Evolutionary conservation across 495 filamentous ascomycete species (phyloP).

Genomic region (Entonaema liquescens): DNA sequence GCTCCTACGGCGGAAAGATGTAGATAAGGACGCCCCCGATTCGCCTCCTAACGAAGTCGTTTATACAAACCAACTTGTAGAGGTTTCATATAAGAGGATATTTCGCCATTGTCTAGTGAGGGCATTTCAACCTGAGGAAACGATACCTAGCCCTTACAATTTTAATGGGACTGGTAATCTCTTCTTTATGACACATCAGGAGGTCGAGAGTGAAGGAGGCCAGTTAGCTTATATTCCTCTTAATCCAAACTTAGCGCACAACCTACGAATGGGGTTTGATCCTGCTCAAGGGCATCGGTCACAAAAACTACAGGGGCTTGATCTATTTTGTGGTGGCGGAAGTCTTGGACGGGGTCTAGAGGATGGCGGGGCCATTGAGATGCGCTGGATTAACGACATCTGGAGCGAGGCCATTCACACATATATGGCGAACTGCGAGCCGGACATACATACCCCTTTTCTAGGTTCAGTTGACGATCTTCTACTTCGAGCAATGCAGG

Average conservation of each 20-base stretch:
- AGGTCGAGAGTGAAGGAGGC: slow-evolving; percentile 26
- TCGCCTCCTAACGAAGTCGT: slow-evolving; percentile 72
- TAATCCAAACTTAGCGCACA: slow-evolving; percentile 38
- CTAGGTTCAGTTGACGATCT: slow-evolving; percentile 76
- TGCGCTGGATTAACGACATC: slow-evolving; percentile 72
- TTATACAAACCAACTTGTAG: slow-evolving; percentile 59
- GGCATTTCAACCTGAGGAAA: slow-evolving; percentile 54
- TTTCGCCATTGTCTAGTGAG: slow-evolving; percentile 66
- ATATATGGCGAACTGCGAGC: slow-evolving; percentile 67
- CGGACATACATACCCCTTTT: slow-evolving; percentile 56
- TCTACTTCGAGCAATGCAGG: slow-evolving; percentile 62
- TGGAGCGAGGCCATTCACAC: slow-evolving; percentile 69
- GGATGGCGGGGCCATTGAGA: slow-evolving; percentile 70
- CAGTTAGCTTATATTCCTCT: slow-evolving; percentile 36
- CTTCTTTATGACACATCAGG: slow-evolving; percentile 65
- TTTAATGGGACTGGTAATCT: slow-evolving; percentile 68
- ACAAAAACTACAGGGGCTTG: slow-evolving; percentile 63
- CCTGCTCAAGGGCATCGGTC: slow-evolving; percentile 31
- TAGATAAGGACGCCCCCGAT: slow-evolving; percentile 46
- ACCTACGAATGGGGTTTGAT: slow-evolving; percentile 66
- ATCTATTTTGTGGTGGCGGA: slow-evolving; percentile 78
- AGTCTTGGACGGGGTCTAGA: slow-evolving; percentile 79
- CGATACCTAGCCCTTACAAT: slow-evolving; percentile 69
- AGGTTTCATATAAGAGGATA: slow-evolving; percentile 52
- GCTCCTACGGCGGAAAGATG: slow-evolving; percentile 55